Evolutionary conservation across 1,284 basidiomycete species (phyloP).

Genomic region (Ustilago crameri): DNA sequence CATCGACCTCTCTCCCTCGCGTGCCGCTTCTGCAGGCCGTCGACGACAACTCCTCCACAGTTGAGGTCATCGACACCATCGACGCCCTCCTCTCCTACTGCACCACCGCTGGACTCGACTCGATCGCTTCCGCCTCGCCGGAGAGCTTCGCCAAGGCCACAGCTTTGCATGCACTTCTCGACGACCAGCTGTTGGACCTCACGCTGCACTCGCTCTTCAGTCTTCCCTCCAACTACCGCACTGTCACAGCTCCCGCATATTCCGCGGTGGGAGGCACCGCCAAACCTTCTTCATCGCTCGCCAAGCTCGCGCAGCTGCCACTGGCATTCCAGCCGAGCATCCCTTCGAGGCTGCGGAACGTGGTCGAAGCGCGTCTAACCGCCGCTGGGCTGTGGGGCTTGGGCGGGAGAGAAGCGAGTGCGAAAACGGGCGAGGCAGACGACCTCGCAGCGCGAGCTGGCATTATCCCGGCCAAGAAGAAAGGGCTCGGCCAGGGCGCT

Average conservation of each 20-base stretch:
- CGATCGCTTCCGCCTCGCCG: conserved; percentile 4
- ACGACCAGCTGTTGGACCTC: conserved; percentile 52
- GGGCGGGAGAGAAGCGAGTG: conserved; percentile 44
- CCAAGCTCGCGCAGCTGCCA: conserved; percentile 19
- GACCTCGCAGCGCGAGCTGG: conserved; percentile 44
- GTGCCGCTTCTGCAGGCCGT: conserved; percentile 52
- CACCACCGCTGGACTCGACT: conserved; percentile 27
- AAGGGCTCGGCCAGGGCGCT: conserved; percentile 27
- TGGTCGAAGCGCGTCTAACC: conserved; percentile 50
- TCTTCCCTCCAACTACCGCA: conserved; percentile 53
- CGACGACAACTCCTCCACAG: conserved; percentile 5
- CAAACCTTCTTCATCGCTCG: background rate
- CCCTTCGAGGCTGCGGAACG: conserved; percentile 52
- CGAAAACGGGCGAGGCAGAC: conserved; percentile 31
- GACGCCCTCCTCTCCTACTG: conserved; percentile 37
- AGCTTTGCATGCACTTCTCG: conserved; percentile 42
- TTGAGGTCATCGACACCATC: conserved; percentile 34
- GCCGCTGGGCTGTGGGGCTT: conserved; percentile 45
- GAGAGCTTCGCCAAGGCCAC: conserved; percentile 15
- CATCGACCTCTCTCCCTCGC: conserved; percentile 32
- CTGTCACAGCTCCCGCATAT: conserved; percentile 45
- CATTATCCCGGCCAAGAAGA: conserved; percentile 30
- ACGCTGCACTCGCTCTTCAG: conserved; percentile 57
- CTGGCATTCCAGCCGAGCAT: conserved; percentile 37
- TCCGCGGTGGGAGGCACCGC: conserved; percentile 15